Evolutionary conservation across 148 eudicot genomes (phyloP).

Genomic region (Chenopodium album): DNA sequence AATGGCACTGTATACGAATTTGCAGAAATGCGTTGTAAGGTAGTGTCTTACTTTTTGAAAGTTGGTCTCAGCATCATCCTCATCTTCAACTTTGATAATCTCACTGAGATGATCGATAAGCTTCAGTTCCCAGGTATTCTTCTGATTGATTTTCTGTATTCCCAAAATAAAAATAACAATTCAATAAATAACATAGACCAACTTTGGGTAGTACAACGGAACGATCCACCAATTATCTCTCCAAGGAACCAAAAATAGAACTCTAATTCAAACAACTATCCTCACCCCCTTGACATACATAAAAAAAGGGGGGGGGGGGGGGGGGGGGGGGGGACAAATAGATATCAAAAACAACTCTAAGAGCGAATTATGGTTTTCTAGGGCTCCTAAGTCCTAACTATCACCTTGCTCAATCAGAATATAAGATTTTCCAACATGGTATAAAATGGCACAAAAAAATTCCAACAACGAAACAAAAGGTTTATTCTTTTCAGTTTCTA

Average conservation of each 20-base stretch:
- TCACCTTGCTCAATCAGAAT: neutral
- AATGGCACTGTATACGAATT: neutral
- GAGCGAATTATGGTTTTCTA: neutral
- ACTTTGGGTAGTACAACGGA: neutral
- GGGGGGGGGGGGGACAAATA: neutral
- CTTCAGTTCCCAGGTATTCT: conserved; percentile 93
- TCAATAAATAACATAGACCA: neutral
- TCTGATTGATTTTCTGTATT: conserved; percentile 91
- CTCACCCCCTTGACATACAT: neutral
- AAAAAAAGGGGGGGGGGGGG: too few species aligned
- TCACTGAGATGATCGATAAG: conserved; percentile 91
- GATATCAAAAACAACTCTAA: neutral
- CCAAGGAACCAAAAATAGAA: neutral
- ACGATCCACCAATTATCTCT: neutral
- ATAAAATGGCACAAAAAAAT: neutral
- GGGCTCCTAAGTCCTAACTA: neutral
- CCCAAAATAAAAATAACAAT: neutral
- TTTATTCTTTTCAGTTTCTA: too few species aligned
- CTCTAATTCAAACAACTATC: neutral
- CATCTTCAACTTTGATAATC: conserved; percentile 75
- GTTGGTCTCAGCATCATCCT: conserved; percentile 74
- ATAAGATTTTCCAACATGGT: neutral
- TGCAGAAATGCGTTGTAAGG: neutral
- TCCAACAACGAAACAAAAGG: neutral
- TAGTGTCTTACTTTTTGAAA: conserved; percentile 68